Evolutionary conservation across 805 yeast genomes (phyloP).

Genomic region (Hanseniaspora pseudoguilliermondii): DNA sequence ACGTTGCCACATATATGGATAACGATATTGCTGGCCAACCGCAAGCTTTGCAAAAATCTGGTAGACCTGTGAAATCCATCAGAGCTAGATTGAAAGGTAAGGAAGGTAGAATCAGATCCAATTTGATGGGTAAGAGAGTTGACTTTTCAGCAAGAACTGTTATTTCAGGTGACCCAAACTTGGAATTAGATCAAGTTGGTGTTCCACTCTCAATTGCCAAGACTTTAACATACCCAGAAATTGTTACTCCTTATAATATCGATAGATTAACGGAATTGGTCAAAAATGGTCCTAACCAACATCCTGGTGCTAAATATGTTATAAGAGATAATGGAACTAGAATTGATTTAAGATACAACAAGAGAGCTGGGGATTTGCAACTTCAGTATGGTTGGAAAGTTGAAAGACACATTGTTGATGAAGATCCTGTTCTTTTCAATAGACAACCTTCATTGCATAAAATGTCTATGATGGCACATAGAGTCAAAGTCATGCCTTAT

Average conservation of each 20-base stretch:
- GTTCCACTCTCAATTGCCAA: conserved; percentile 95
- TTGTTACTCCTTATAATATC: conserved; percentile 93
- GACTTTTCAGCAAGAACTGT: conserved; percentile 98
- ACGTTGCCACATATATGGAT: conserved; percentile 98
- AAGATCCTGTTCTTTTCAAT: conserved; percentile 93
- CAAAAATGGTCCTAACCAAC: conserved; percentile 97
- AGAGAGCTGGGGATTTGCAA: conserved; percentile 96
- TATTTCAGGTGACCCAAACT: conserved; percentile 96
- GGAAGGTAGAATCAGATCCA: conserved; percentile 97
- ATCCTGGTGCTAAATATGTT: conserved; percentile 98
- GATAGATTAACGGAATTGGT: conserved; percentile 86
- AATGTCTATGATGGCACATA: conserved; percentile 99
- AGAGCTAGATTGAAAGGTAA: conserved; percentile 99
- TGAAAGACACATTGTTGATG: conserved; percentile 94
- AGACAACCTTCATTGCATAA: conserved; percentile 99
- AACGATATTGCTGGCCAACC: conserved; percentile 99
- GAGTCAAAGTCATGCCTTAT: conserved; percentile 97
- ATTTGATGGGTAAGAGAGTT: conserved; percentile 98
- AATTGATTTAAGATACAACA: conserved; percentile 90
- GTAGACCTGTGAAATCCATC: conserved; percentile 95
- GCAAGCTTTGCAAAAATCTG: conserved; percentile 95
- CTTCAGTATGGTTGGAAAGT: conserved; percentile 98
- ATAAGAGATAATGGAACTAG: conserved; percentile 98
- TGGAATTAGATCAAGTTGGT: conserved; percentile 96
- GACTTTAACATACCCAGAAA: conserved; percentile 90